Evolutionary conservation across 306 rosid species (phyloP).

Genomic region (Clitoria ternatea): DNA sequence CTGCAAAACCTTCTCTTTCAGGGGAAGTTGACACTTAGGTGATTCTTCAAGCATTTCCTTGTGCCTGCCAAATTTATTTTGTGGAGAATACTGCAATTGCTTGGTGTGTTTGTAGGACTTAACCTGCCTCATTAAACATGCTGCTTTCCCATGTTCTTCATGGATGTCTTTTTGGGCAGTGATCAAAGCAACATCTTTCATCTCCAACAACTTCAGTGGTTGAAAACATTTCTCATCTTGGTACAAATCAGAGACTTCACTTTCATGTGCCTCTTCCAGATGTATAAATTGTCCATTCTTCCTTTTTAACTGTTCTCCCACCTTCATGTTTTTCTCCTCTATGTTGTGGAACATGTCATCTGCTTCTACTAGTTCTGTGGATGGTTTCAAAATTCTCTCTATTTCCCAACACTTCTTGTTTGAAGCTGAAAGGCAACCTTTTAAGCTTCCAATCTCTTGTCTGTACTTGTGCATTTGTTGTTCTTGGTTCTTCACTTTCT

Average conservation of each 20-base stretch:
- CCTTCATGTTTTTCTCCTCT: neutral
- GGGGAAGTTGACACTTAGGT: slow-evolving; percentile 28
- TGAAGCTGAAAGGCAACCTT: slow-evolving; percentile 34
- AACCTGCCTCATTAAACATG: slow-evolving; percentile 30
- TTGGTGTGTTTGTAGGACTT: slow-evolving; percentile 37
- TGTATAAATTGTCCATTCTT: neutral
- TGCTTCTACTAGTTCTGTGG: slow-evolving; percentile 37
- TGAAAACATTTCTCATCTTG: slow-evolving; percentile 34
- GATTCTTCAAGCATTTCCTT: slow-evolving; percentile 59
- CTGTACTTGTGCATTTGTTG: slow-evolving; percentile 28
- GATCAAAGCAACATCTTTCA: slow-evolving; percentile 40
- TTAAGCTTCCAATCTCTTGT: slow-evolving; percentile 51
- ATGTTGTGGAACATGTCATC: slow-evolving; percentile 14
- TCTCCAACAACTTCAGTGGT: slow-evolving; percentile 55
- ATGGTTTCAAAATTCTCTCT: slow-evolving; percentile 31
- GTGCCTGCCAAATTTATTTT: slow-evolving; percentile 43
- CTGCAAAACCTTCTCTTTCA: slow-evolving; percentile 31
- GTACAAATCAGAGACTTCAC: slow-evolving; percentile 1
- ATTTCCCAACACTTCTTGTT: slow-evolving; percentile 47
- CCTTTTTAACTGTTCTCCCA: neutral
- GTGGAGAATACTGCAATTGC: slow-evolving; percentile 31
- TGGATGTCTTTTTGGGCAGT: slow-evolving; percentile 19
- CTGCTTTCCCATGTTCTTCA: slow-evolving; percentile 36
- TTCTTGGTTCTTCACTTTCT: slow-evolving; percentile 44
- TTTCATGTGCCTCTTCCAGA: slow-evolving; percentile 61